phyloP scores from a whole-genome alignment of 805 yeast genomes.

The Wickerhamiella siamensis region DNA sequence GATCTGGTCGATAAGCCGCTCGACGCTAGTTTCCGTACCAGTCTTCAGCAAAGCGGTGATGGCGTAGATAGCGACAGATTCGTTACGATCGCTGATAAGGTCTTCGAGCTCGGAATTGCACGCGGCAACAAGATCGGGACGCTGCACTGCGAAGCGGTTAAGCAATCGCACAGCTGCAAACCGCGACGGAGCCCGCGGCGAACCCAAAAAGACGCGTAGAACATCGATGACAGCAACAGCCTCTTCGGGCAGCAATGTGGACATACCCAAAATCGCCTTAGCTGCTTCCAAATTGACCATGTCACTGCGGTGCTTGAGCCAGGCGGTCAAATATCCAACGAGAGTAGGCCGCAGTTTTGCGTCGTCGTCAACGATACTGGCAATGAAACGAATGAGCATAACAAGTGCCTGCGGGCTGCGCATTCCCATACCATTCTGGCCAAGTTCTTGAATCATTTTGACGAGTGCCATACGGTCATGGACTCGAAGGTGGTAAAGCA shows the following conservation, averaged over 20 bases:
- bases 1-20: slow-evolving; percentile 75
- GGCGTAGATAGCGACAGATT: slow-evolving; percentile 91
- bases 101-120: slow-evolving; percentile 79
- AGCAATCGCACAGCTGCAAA: slow-evolving; percentile 88
- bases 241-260: slow-evolving; percentile 46
- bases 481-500: slow-evolving; percentile 71
- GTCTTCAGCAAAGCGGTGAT: slow-evolving; percentile 92
- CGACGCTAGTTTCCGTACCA: slow-evolving; percentile 80
- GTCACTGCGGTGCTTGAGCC: slow-evolving; percentile 70
- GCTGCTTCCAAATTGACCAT: slow-evolving; percentile 89
- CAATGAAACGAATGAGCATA: slow-evolving; percentile 67
- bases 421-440: slow-evolving; percentile 39
- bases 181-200: slow-evolving; percentile 78
- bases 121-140: slow-evolving; percentile 55
- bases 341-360: slow-evolving; percentile 44
- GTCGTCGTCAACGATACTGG: slow-evolving; percentile 56
- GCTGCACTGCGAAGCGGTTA: slow-evolving; percentile 67
- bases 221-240: slow-evolving; percentile 52
- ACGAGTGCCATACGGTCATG: slow-evolving; percentile 89
- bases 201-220: slow-evolving; percentile 62
- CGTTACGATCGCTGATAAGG: slow-evolving; percentile 73
- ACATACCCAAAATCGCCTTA: slow-evolving; percentile 47
- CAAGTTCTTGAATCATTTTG: slow-evolving; percentile 72
- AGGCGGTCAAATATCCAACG: slow-evolving; percentile 49
- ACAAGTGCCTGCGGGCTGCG: slow-evolving; percentile 73